Evolutionary conservation across 2,329 filamentous ascomycete species (phyloP).

Genomic region (Hypoxylon sp.): DNA sequence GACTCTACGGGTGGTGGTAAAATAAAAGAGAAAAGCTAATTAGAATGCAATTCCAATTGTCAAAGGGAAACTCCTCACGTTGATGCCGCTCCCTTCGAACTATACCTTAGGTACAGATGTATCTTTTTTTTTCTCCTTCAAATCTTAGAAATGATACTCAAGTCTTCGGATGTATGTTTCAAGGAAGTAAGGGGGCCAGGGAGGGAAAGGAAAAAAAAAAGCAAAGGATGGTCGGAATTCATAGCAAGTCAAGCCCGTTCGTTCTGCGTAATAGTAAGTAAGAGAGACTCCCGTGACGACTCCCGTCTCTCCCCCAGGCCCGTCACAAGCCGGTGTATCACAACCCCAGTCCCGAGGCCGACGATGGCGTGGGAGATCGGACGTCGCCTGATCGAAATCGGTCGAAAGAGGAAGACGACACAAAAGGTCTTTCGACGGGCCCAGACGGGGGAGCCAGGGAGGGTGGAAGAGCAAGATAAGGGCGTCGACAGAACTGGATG

Average conservation of each 20-base stretch:
- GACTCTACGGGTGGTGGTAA: too few species aligned
- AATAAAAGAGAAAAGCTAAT: neutral
- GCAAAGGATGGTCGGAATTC: neutral
- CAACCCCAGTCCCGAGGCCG: neutral
- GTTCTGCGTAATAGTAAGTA: too few species aligned
- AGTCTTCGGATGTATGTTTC: neutral
- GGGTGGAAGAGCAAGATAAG: neutral
- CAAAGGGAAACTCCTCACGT: neutral
- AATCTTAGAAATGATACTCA: neutral
- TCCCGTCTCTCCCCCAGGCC: too few species aligned
- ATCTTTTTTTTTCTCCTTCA: too few species aligned
- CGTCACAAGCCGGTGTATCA: neutral
- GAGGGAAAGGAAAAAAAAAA: neutral
- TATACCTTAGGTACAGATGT: too few species aligned
- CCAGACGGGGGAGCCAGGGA: neutral
- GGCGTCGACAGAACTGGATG: slow-evolving; percentile 6
- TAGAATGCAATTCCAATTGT: neutral
- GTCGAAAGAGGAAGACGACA: neutral
- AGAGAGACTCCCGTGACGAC: neutral
- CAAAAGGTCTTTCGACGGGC: neutral
- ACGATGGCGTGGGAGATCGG: slow-evolving; percentile 5
- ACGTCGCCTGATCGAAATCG: slow-evolving; percentile 30
- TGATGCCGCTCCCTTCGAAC: neutral
- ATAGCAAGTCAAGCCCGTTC: neutral
- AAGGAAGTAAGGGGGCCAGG: neutral